Evolutionary conservation across 441 rosid genomes (phyloP), one percentile per base, ranked within the genome.

Genomic region (Populus hybrid): DNA sequence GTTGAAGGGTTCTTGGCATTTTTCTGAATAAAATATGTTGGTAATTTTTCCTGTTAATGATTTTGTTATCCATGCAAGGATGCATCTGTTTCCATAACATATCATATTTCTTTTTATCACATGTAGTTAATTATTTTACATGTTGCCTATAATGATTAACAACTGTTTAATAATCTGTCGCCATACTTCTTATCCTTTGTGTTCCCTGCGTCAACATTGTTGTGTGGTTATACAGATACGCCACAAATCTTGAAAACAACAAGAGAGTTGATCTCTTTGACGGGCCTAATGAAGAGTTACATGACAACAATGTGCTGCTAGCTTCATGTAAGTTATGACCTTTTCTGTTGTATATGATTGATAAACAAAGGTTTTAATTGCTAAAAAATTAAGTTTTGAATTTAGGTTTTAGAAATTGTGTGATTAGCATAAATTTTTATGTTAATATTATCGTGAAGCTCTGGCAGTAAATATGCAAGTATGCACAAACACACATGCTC

Each of bases 241-340:
- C 94, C 64, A 82, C 95, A 77, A 93, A 85, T 85, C 86, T 92
- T 79, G 99, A 93, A 71, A 91, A 85, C 88, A 95, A 93, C 80
- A 90, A 90, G 84, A 86, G 94, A 78, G 89, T 91, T 18, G 94
- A 96, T 89, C 93, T 92, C 74, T 94, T 92, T 81, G 98, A 94
- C 73, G 94, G 92, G 77, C 90, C 97, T 4, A 83, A 71, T 28
- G 97, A 93, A 80, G 94, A 85, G 11, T 85, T 84, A 76, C 85
- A 79, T 77, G 98, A 96, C 83, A 96, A 91, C 57, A 92, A 93
- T 81, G 97, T 87, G 70, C 83, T 96, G 84, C 82, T 92, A n/a
- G 98, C 97, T 83, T 93, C 98, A 68, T 75, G 99, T 96, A 86
- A 87, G 91, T 80, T 34, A 71, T 63, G 61, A 42, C 14, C 12